Evolutionary conservation across 306 rosid genomes (phyloP).

Genomic region (Cucurbita pepo): DNA sequence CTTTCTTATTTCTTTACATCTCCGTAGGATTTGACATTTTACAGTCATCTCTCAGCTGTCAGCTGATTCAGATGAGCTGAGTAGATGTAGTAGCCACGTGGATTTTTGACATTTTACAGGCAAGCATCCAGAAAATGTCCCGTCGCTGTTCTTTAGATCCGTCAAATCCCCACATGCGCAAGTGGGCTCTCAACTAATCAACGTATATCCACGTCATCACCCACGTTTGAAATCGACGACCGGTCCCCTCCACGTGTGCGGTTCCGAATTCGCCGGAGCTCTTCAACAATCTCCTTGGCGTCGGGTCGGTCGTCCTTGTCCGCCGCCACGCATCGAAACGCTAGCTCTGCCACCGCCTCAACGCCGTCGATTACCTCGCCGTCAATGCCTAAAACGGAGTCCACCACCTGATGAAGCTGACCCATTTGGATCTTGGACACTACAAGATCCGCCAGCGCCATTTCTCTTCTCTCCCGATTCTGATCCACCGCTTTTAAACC

Average conservation of each 20-base stretch:
- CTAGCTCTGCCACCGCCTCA: conserved; percentile 59
- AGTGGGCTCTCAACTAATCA: conserved; percentile 5
- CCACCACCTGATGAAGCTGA: conserved; percentile 52
- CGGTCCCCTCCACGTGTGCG: conserved; percentile 15
- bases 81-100: neutral
- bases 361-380: conserved; percentile 25
- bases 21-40: neutral
- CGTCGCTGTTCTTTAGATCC: neutral
- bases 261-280: conserved; percentile 38
- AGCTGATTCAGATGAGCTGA: neutral
- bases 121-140: neutral
- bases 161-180: conserved; percentile 40
- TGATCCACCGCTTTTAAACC: conserved; percentile 76
- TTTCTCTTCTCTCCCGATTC: conserved; percentile 54
- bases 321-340: conserved; percentile 83
- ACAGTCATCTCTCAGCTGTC: neutral
- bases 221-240: conserved; percentile 13
- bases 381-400: conserved; percentile 35
- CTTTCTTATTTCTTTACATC: too few species aligned
- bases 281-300: conserved; percentile 66
- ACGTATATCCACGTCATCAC: conserved; percentile 20
- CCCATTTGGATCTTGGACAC: conserved; percentile 84
- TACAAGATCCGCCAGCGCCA: conserved; percentile 73
- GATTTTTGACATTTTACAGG: neutral
- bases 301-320: conserved; percentile 92